Evolutionary conservation across 768 basidiomycete genomes (phyloP).

Genomic region (Lanmaoa pseudosensibilis): DNA sequence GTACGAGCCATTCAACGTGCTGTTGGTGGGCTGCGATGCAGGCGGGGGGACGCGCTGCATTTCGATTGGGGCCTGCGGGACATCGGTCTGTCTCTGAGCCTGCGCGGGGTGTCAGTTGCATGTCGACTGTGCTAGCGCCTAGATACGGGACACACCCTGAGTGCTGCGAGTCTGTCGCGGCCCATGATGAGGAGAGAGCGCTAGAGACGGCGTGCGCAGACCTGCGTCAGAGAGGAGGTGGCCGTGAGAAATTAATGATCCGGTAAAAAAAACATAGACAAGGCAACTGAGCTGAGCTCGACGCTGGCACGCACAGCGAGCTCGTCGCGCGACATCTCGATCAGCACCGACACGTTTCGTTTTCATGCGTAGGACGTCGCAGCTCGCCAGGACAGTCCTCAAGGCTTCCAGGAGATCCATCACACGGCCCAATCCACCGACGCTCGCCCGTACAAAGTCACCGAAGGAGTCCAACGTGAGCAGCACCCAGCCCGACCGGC

Average conservation of each 20-base stretch:
- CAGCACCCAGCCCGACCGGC: constrained; percentile 5
- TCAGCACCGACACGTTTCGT: constrained; percentile 64
- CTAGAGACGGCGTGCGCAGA: no score
- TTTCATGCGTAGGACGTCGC: constrained; percentile 59
- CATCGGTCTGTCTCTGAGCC: constrained; percentile 51
- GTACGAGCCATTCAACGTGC: constrained; percentile 3
- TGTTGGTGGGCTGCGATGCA: constrained; percentile 3
- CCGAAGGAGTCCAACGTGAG: constrained; percentile 21
- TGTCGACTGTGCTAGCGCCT: constrained; percentile 39
- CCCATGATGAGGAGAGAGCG: constrained; percentile 57
- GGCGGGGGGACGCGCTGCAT: constrained; percentile 21
- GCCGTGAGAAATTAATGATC: constrained; percentile 13
- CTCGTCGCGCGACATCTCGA: constrained; percentile 43
- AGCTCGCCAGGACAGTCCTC: constrained; percentile 78
- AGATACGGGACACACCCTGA: constrained; percentile 65
- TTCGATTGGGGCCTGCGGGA: constrained; percentile 25
- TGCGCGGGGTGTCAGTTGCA: constrained; percentile 37
- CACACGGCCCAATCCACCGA: not conserved
- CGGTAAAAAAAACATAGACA: constrained; percentile 5
- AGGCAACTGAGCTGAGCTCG: not conserved
- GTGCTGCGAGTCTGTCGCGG: constrained; percentile 75
- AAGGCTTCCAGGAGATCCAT: constrained; percentile 10
- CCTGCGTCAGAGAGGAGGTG: not conserved
- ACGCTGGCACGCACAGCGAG: constrained; percentile 1
- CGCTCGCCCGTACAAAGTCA: constrained; percentile 24